Evolutionary conservation across 2,329 filamentous ascomycete species (phyloP), one percentile per base, ranked within the genome.

Genomic region (Neopestalotiopsis sp.): DNA sequence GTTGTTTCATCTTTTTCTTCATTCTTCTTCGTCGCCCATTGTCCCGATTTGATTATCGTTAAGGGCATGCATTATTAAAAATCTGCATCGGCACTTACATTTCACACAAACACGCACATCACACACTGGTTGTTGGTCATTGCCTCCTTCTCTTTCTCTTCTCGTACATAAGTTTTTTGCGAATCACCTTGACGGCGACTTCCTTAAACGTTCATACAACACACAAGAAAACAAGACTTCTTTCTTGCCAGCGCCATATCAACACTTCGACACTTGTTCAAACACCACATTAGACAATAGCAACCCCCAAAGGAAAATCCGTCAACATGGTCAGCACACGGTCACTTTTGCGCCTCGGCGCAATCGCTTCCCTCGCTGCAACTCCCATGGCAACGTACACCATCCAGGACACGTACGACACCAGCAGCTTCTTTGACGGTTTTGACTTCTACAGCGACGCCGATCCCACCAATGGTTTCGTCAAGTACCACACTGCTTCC

Each of bases 391-490:
- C 70, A 17, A 70, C 73, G 66, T 89, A 89, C 76, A 77, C 75
- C 12, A 80, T 89, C 65, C 77, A 82, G 67, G 84, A 85, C 73
- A 76, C 78, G 58, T 89, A 83, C 78, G 82, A 88, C 77, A 68
- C 76, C 6, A 80, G 77, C 75, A 89, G 89, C 81, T 90, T 89
- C 78, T 89, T 89, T 77, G 72, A 82, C 24, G 78, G 81, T 65
- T 89, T 89, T 74, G 81, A 84, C 68, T 90, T 91, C 80, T 90
- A 86, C 79, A 82, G 77, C 66, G 80, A 78, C 3, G 69, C 80
- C 0, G 94, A 96, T 75, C 93, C 93, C 0, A 96, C 93, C 2
- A 74, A 90, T 71, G 94, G 93, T 40, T 94, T 90, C 74, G 93
- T 96, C 73, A 81, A 88, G 70, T 96, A 94, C 75, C 85, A 90